Conservation (phyloP, 371 early-diverging fungal species). For the Mortierella sp. region DNA sequence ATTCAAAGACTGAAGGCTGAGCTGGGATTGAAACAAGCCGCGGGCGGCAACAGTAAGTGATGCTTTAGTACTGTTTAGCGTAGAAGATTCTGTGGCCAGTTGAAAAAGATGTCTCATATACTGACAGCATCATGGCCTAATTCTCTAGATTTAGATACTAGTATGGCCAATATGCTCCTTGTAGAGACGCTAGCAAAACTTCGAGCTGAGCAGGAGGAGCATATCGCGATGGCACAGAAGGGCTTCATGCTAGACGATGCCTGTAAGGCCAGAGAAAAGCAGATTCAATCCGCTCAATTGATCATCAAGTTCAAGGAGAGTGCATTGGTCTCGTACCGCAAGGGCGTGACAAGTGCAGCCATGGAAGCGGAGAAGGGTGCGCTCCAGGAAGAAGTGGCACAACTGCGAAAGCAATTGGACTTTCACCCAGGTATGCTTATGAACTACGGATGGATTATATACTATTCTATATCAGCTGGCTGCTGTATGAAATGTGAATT, state of each 20-base stretch:
- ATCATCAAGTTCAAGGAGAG: slow-evolving; percentile 56
- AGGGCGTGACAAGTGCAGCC: slow-evolving; percentile 34
- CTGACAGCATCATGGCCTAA: background rate
- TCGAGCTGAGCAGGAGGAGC: slow-evolving; percentile 38
- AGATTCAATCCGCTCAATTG: slow-evolving; percentile 50
- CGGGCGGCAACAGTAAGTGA: slow-evolving; percentile 20
- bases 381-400: slow-evolving; percentile 37
- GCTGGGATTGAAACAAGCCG: slow-evolving; percentile 22
- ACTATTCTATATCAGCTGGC: background rate
- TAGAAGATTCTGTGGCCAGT: background rate
- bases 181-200: slow-evolving; percentile 40
- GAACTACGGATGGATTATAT: background rate
- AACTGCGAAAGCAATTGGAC: slow-evolving; percentile 45
- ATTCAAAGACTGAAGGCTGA: slow-evolving; percentile 61
- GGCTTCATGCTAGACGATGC: slow-evolving; percentile 51
- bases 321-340: slow-evolving; percentile 42
- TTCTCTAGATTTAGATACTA: slow-evolving; percentile 12
- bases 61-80: background rate
- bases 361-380: slow-evolving; percentile 51
- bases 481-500: background rate
- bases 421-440: slow-evolving; percentile 50
- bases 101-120: background rate
- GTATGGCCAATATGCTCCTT: slow-evolving; percentile 26
- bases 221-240: slow-evolving; percentile 40
- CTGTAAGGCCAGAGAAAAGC: slow-evolving; percentile 54